A percentile compares a stretch with the other conserved stretches of the same genome.
phyloP scores from a whole-genome alignment of 2,329 filamentous ascomycete genomes.

The Eutypa lata region DNA sequence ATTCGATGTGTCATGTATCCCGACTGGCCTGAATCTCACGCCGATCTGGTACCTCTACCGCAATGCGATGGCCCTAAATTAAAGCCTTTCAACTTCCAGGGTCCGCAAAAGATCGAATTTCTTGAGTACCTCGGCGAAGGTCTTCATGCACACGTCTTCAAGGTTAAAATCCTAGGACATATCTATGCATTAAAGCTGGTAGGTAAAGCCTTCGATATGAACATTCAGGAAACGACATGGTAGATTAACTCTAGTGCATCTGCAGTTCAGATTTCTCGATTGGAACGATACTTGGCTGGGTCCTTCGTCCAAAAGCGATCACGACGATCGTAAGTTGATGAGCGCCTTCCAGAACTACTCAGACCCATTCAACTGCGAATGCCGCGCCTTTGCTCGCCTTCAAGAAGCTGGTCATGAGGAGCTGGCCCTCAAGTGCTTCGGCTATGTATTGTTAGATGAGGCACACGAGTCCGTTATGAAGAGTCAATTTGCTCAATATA shows the following conservation, averaged over 20 bases:
- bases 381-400: conserved; percentile 25
- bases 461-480: conserved; percentile 2
- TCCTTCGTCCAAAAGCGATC: background rate
- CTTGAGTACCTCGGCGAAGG: conserved; percentile 1
- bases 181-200: conserved; percentile 7
- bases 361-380: conserved; percentile 23
- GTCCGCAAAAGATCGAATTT: conserved; percentile 1
- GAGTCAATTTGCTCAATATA: background rate
- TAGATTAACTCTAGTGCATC: background rate
- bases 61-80: conserved; percentile 6
- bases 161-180: conserved; percentile 1
- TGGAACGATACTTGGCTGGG: background rate
- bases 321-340: conserved; percentile 3
- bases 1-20: background rate
- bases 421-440: conserved; percentile 21
- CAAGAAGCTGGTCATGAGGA: conserved; percentile 20
- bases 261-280: background rate
- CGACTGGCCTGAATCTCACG: conserved; percentile 3
- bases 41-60: conserved; percentile 6
- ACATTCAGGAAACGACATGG: background rate
- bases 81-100: conserved; percentile 5
- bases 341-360: conserved; percentile 12
- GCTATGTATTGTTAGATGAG: conserved; percentile 23
- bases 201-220: background rate
- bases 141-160: conserved; percentile 6